These are phyloP conservation scores for Knufia fluminis DNA, from an alignment of 2,329 filamentous ascomycete genomes.

Conservation along the genomic window DNA sequence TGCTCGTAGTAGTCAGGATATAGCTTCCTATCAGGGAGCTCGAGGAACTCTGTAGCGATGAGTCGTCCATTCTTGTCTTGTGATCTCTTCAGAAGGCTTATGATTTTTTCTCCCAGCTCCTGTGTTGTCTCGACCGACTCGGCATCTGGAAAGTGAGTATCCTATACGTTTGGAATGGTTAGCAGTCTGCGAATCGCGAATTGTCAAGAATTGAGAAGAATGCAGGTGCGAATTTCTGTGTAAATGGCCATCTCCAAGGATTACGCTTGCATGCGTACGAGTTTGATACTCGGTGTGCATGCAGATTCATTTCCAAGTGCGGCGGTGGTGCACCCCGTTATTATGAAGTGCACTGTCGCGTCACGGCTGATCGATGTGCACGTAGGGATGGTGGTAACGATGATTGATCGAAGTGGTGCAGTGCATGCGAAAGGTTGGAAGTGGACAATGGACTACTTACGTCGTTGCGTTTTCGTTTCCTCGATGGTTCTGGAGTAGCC, in stretches of 20 bases:
- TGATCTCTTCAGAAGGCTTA: slow-evolving; percentile 65
- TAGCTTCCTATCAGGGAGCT: slow-evolving; percentile 50
- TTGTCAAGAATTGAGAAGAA: background rate
- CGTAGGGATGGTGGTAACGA: slow-evolving; percentile 3
- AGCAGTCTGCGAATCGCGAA: slow-evolving; percentile 6
- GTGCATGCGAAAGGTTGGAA: slow-evolving; percentile 9
- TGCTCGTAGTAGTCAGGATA: slow-evolving; percentile 64
- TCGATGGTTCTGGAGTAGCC: slow-evolving; percentile 39
- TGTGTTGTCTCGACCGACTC: slow-evolving; percentile 63
- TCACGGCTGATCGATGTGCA: background rate
- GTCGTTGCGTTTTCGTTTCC: slow-evolving; percentile 38
- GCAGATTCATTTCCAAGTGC: background rate
- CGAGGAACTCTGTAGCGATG: slow-evolving; percentile 67
- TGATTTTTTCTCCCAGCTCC: slow-evolving; percentile 60
- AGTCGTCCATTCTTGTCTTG: slow-evolving; percentile 73
- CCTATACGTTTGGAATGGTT: slow-evolving; percentile 14
- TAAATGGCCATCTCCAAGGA: background rate
- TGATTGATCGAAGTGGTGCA: slow-evolving; percentile 12
- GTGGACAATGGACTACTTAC: slow-evolving; percentile 18
- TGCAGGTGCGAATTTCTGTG: background rate
- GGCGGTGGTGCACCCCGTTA: background rate
- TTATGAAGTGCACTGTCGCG: background rate
- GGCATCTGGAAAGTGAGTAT: slow-evolving; percentile 22
- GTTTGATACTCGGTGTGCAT: background rate
- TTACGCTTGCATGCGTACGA: background rate